Percentiles rank a stretch among this genome's conserved stretches.
Evolutionary conservation across 352 stramenopile species (phyloP).

Genomic region (Plasmopara muralis): DNA sequence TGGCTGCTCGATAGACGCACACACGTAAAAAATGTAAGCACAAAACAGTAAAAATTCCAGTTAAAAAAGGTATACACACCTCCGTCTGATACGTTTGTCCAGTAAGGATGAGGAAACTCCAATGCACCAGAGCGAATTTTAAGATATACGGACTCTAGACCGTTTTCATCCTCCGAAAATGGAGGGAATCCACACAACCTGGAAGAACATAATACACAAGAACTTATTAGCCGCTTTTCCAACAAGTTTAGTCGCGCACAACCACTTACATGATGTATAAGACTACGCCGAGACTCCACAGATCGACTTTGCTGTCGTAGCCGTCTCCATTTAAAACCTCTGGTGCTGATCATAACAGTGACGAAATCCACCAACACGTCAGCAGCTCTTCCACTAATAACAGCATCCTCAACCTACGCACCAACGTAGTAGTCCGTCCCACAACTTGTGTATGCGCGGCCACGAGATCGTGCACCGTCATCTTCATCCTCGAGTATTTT

Average conservation of each 20-base stretch:
- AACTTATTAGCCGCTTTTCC: not conserved
- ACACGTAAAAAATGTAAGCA: conserved; percentile 7
- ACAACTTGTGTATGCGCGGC: conserved; percentile 81
- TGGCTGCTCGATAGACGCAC: conserved; percentile 28
- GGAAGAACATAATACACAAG: not conserved
- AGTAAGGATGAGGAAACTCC: conserved; percentile 79
- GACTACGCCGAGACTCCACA: conserved; percentile 82
- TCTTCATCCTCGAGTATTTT: conserved; percentile 80
- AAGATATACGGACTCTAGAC: conserved; percentile 75
- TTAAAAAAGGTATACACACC: conserved; percentile 20
- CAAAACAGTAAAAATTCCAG: conserved; percentile 1
- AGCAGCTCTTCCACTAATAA: not conserved
- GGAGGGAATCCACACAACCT: conserved; percentile 79
- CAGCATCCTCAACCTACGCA: conserved; percentile 14
- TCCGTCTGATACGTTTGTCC: conserved; percentile 80
- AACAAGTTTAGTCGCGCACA: not conserved
- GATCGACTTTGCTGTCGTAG: conserved; percentile 83
- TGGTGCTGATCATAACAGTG: conserved; percentile 30
- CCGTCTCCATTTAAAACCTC: conserved; percentile 82
- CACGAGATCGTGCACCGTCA: conserved; percentile 56
- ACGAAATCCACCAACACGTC: conserved; percentile 2
- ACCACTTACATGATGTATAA: conserved; percentile 79
- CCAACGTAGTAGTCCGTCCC: conserved; percentile 85
- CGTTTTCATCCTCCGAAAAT: conserved; percentile 77
- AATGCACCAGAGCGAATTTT: conserved; percentile 78